A percentile compares a stretch with the other conserved stretches of the same genome.
These are phyloP conservation scores for Pseudogymnoascus sp. DNA, from an alignment of 2,329 filamentous ascomycete genomes.

Conservation along the genomic window DNA sequence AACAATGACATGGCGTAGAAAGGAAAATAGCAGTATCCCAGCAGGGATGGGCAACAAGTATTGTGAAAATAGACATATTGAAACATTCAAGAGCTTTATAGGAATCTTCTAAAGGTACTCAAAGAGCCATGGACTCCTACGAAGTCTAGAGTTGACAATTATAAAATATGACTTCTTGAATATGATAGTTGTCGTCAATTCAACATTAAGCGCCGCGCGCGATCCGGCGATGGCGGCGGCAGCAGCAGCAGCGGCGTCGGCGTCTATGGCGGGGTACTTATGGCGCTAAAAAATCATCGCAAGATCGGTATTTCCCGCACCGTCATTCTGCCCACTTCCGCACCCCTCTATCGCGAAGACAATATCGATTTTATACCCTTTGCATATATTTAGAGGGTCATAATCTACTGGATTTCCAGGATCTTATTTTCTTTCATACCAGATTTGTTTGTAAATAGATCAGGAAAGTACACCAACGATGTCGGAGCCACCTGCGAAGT, in stretches of 20 bases:
- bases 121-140: background rate
- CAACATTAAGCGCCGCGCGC: background rate
- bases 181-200: background rate
- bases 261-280: background rate
- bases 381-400: background rate
- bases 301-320: constrained; percentile 2
- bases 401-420: background rate
- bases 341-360: background rate
- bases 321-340: background rate
- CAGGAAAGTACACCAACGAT: constrained; percentile 4
- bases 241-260: too few relatives aligned
- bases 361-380: background rate
- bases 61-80: background rate
- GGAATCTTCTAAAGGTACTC: background rate
- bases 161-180: background rate
- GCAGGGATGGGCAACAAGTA: background rate
- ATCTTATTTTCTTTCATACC: background rate
- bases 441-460: background rate
- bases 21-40: background rate
- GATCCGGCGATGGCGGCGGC: background rate
- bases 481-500: constrained; percentile 27
- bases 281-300: constrained; percentile 5
- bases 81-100: background rate
- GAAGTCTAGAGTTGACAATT: background rate
- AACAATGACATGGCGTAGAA: background rate